Base-by-base conservation (phyloP, 306 rosid species). In the Cicer cuneatum region DNA sequence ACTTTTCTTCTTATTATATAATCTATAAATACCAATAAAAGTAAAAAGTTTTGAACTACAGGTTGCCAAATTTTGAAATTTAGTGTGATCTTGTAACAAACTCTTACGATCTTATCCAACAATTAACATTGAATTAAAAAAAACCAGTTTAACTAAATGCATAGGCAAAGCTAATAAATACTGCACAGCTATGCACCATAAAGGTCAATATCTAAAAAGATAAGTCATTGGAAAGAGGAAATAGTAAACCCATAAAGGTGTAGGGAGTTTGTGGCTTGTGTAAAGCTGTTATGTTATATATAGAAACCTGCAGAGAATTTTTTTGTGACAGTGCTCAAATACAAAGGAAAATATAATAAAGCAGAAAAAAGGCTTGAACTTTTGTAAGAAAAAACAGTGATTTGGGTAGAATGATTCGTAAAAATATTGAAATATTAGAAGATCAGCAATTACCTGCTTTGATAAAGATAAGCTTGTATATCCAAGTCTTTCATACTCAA, bases 401-500 rank as follows among this genome's bases (percentile, higher is more conserved):
- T 21, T 45, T 19, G 12, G 40, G 71, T 21, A 39, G 46, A 66
- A 38, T 56, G 54, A 24, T 42, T 52, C 74, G 45, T 70, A 42
- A 43, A 24, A 56, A 58, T 21, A 66, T 6, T 37, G 61, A 56
- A 64, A 66, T 58, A 29, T 40, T 18, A 58, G 61, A 71, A 38
- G 67, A 71, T 49, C 40, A 10, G 66, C 13, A 71, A 60, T 54
- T 88, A 94, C 98, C 98, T 94, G 98, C 67, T 94, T 94, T 13
- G 98, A 74, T 29, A 94, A 80, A 54, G 93, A 85, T 72, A 94
- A 72, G 82, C 85, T 85, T 54, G 97, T 91, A 78, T 95, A 95
- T 68, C 99, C 99, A 73, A 90, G 99, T 82, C 81, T 92, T 40
- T 87, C 78, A 42, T 95, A 92, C 87, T 95, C 98, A 19, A 95